Base-by-base conservation (phyloP, 2,329 filamentous ascomycete genomes). In the Leptographium wingfieldii region DNA sequence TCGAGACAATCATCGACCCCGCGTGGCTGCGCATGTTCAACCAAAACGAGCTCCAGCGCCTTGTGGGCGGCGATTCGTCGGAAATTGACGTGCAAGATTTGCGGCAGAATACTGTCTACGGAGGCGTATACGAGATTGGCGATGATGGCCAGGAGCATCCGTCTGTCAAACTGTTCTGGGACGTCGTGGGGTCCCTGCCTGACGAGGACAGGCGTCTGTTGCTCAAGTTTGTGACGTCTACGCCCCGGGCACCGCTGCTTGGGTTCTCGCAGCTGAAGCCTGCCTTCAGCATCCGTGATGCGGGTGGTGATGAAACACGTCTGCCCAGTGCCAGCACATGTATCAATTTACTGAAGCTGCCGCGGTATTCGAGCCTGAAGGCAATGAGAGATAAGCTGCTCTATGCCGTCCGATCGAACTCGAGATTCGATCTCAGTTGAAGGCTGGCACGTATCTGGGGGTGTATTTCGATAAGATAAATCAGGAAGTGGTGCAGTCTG, bases 1-100 rank as follows among this genome's bases (percentile, higher is more conserved):
- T 99, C 1, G 84, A 88, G 27, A 80, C 86, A 64, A 95, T 99
- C 69, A 94, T 99, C 65, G 87, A 92, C 61, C 92, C 92, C 0
- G 83, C 84, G 3, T 99, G 94, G 94, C 80, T 99, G 5, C 91
- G 87, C 67, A 97, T 99, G 94, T 99, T 99, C 77, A 99, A 99
- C 72, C 92, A 96, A 71, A 84, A 84, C 3, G 94, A 99, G 71
- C 80, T 99, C 5, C 94, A 97, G 73, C 94, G 90, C 1, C 84
- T 99, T 6, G 88, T 99, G 19, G 90, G 91, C 58, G 94, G 94
- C 52, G 91, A 95, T 66, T 86, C 85, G 33, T 86, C 86, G 11
- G 85, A 89, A 63, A 95, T 99, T 61, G 87, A 96, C 68, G 80
- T 99, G 43, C 83, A 87, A 33, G 94, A 99, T 70, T 79, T 97